Conservation (phyloP, 2,329 filamentous ascomycete genomes). For the Aspergillus pseudoglaucus region DNA sequence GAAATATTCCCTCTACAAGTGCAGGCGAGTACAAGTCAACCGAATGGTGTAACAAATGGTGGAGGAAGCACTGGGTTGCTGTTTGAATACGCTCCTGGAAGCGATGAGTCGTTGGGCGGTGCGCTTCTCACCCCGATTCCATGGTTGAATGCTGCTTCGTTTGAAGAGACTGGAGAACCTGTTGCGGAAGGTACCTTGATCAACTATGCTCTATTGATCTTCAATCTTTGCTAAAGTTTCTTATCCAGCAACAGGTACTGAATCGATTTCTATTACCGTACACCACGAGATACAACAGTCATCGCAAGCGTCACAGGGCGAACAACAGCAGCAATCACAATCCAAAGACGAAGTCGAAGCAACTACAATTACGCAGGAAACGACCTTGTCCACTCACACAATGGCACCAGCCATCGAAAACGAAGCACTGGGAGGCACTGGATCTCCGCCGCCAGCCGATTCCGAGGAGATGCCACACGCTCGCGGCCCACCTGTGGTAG, state of each 20-base stretch:
- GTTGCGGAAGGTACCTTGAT: conserved; percentile 14
- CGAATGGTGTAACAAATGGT: conserved; percentile 52
- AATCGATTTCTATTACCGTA: not conserved
- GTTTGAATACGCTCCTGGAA: conserved; percentile 52
- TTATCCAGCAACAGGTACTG: not conserved
- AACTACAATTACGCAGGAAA: not conserved
- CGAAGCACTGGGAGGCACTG: conserved; percentile 12
- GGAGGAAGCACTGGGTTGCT: conserved; percentile 30
- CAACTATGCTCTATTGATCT: not conserved
- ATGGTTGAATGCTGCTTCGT: conserved; percentile 57
- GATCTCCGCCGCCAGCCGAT: conserved; percentile 41
- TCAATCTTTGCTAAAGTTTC: not conserved
- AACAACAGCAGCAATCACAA: conserved; percentile 4
- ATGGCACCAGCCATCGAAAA: conserved; percentile 11
- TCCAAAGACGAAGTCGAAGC: conserved; percentile 6
- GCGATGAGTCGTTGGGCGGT: conserved; percentile 83
- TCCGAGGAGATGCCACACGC: conserved; percentile 67
- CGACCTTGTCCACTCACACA: not conserved
- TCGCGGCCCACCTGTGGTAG: conserved; percentile 76
- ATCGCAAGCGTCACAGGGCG: not conserved
- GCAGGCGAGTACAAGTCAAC: conserved; percentile 14
- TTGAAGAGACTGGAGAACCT: conserved; percentile 16
- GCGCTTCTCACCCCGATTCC: conserved; percentile 90
- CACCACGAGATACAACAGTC: not conserved
- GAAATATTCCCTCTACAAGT: conserved; percentile 70